Percentiles rank a stretch among this genome's conserved stretches.
Evolutionary conservation across 2,329 filamentous ascomycete species (phyloP).

Genomic region (Diplocarpon rosae): DNA sequence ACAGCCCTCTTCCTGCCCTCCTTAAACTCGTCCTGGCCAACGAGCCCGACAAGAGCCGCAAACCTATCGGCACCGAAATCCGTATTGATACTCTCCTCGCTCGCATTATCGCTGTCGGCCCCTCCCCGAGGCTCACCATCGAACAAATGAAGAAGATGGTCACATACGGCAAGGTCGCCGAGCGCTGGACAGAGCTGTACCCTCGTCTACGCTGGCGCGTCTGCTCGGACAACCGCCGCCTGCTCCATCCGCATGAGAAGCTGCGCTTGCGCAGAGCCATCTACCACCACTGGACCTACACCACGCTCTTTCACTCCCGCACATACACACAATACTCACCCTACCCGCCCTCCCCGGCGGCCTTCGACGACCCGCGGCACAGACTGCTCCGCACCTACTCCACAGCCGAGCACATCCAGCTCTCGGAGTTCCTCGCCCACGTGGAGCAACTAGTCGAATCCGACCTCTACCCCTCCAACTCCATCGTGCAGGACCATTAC

Average conservation of each 20-base stretch:
- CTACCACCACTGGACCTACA: conserved; percentile 27
- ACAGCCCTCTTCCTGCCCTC: conserved; percentile 21
- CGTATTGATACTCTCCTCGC: conserved; percentile 20
- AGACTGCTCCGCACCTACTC: conserved; percentile 21
- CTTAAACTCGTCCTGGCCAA: conserved; percentile 22
- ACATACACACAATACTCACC: conserved; percentile 23
- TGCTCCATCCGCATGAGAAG: conserved; percentile 21
- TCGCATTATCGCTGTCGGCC: conserved; percentile 16
- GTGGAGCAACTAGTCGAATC: conserved; percentile 21
- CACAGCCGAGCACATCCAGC: conserved; percentile 21
- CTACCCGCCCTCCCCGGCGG: conserved; percentile 16
- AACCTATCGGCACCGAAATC: conserved; percentile 23
- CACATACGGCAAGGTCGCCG: conserved; percentile 22
- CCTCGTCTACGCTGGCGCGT: conserved; percentile 25
- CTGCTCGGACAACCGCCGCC: conserved; percentile 22
- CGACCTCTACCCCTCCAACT: conserved; percentile 25
- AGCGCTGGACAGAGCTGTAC: conserved; percentile 25
- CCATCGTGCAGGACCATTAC: conserved; percentile 21
- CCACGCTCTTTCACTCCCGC: conserved; percentile 24
- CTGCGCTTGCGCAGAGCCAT: conserved; percentile 22
- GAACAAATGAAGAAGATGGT: conserved; percentile 25
- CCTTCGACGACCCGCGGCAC: conserved; percentile 20
- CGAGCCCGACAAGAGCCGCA: conserved; percentile 21
- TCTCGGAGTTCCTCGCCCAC: conserved; percentile 23
- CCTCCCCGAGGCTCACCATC: conserved; percentile 18